Conservation (phyloP, 208 protist genomes). For the Leishmania amazonensis region DNA sequence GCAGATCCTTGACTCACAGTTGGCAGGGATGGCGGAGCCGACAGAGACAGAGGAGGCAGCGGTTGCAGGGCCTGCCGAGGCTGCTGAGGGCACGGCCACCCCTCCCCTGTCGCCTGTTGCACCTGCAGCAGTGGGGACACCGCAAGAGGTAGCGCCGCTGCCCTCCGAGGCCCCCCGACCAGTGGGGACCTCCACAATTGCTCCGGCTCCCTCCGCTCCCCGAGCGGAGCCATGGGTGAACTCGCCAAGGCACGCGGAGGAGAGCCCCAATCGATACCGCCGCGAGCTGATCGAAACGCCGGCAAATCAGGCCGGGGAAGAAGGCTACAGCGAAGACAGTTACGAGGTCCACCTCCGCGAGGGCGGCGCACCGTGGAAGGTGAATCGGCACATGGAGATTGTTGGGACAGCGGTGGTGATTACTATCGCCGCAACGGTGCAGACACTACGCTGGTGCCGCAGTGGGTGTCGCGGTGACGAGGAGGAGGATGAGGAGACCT, state of each 20-base stretch:
- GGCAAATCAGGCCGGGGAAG: slow-evolving; percentile 11
- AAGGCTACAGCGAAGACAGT: slow-evolving; percentile 30
- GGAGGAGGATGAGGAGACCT: neutral
- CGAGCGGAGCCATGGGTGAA: neutral
- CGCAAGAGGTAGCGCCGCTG: neutral
- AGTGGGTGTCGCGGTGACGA: slow-evolving; percentile 1
- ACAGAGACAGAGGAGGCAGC: neutral
- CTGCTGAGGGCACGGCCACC: neutral
- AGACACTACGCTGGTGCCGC: slow-evolving; percentile 30
- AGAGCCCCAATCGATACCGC: neutral
- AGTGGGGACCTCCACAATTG: neutral
- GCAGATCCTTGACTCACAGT: slow-evolving; percentile 11
- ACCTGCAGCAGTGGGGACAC: neutral
- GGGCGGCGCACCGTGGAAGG: slow-evolving; percentile 16
- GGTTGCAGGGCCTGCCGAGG: neutral
- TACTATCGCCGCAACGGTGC: slow-evolving; percentile 11
- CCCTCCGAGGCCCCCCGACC: neutral
- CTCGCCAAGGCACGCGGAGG: neutral
- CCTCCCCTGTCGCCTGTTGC: neutral
- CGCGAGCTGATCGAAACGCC: slow-evolving; percentile 17
- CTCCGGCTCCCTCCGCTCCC: neutral
- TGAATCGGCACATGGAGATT: slow-evolving; percentile 20
- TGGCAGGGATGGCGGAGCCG: neutral
- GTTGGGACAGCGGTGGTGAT: slow-evolving; percentile 25
- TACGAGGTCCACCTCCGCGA: slow-evolving; percentile 25